Evolutionary conservation across 768 basidiomycete species (phyloP).

Genomic region (Gymnopilus junonius): DNA sequence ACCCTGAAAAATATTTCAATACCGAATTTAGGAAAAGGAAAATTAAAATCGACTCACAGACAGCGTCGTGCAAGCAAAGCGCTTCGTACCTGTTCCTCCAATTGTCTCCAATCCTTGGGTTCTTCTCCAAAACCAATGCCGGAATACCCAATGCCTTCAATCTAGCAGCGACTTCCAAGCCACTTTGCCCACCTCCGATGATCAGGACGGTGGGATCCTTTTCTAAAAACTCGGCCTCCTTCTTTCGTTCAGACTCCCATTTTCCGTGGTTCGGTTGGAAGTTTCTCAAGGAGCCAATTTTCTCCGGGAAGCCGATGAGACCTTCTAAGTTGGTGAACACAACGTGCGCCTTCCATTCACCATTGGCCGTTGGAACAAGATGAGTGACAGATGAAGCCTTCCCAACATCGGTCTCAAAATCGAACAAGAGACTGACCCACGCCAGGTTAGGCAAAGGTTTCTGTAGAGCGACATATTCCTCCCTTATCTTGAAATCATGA

Average conservation of each 20-base stretch:
- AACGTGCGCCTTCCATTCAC: constrained; percentile 58
- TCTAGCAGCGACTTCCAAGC: constrained; percentile 58
- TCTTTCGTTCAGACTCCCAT: constrained; percentile 49
- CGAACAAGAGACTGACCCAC: constrained; percentile 53
- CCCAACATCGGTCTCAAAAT: constrained; percentile 51
- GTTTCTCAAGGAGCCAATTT: constrained; percentile 43
- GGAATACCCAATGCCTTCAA: constrained; percentile 54
- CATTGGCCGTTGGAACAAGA: constrained; percentile 47
- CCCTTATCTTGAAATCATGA: constrained; percentile 26
- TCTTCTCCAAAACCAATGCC: constrained; percentile 59
- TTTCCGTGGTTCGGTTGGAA: constrained; percentile 47
- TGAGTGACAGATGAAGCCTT: constrained; percentile 48
- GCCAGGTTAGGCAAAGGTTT: constrained; percentile 43
- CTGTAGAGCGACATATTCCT: constrained; percentile 28
- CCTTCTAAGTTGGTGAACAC: constrained; percentile 55
- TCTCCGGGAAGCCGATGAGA: constrained; percentile 48
- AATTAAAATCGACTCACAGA: constrained; percentile 37
- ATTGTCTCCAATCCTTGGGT: constrained; percentile 55
- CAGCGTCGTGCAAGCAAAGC: constrained; percentile 56
- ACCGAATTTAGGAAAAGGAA: not conserved
- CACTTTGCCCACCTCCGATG: constrained; percentile 60
- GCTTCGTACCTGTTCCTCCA: constrained; percentile 66
- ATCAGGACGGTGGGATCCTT: constrained; percentile 57
- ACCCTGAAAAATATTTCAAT: constrained; percentile 34
- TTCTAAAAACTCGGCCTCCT: constrained; percentile 47